These are phyloP conservation scores for Pleurotus giganteus DNA, from an alignment of 768 basidiomycete species.

Conservation along the genomic window DNA sequence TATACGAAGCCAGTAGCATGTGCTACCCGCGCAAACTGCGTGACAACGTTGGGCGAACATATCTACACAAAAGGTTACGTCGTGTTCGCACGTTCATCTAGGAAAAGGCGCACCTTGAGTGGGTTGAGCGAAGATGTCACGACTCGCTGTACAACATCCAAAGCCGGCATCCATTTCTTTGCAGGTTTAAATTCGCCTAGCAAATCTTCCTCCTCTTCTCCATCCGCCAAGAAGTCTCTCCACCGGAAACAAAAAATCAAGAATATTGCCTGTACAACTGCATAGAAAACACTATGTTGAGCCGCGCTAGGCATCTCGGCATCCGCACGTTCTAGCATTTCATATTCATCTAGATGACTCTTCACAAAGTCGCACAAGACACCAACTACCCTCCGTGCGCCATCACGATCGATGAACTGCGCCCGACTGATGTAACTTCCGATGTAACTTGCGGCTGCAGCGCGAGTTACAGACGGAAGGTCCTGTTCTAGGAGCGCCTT, in stretches of 20 bases:
- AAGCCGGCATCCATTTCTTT: conserved; percentile 83
- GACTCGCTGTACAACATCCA: conserved; percentile 76
- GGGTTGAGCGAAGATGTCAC: conserved; percentile 86
- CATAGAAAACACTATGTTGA: conserved; percentile 84
- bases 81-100: background rate
- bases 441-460: conserved; percentile 92
- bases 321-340: conserved; percentile 38
- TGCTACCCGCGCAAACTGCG: conserved; percentile 91
- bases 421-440: conserved; percentile 91
- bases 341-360: conserved; percentile 71
- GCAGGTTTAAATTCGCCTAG: conserved; percentile 20
- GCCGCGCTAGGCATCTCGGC: conserved; percentile 21
- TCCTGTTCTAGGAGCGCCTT: conserved; percentile 66
- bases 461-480: conserved; percentile 71
- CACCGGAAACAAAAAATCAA: conserved; percentile 98
- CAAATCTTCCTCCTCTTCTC: conserved; percentile 52
- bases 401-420: conserved; percentile 74
- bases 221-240: conserved; percentile 74
- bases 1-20: conserved; percentile 90
- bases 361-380: conserved; percentile 88
- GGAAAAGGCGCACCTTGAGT: conserved; percentile 58
- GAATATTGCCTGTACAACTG: conserved; percentile 88
- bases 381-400: conserved; percentile 67
- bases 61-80: conserved; percentile 42
- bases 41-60: conserved; percentile 87